A percentile compares a stretch with the other conserved stretches of the same genome.
phyloP scores from a whole-genome alignment of 345 rosid genomes.

The Hibiscus syriacus region DNA sequence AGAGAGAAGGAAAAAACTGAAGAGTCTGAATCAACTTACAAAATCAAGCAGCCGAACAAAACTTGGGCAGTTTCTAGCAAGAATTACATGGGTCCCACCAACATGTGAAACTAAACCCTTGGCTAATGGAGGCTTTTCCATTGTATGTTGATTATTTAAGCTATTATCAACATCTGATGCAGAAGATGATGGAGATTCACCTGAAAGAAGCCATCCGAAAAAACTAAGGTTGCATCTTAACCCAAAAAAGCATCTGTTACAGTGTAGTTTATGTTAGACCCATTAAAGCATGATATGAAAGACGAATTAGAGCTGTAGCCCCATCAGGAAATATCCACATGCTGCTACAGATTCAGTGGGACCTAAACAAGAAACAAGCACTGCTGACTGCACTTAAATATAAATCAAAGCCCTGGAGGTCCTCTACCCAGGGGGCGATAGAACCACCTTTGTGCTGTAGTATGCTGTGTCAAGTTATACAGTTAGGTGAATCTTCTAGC shows the following conservation, averaged over 20 bases:
- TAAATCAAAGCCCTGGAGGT: neutral
- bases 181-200: slow-evolving; percentile 89
- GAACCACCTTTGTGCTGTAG: neutral
- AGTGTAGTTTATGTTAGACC: neutral
- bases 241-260: neutral
- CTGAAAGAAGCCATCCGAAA: slow-evolving; percentile 30
- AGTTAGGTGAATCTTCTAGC: neutral
- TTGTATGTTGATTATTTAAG: slow-evolving; percentile 44
- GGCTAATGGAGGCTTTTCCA: slow-evolving; percentile 39
- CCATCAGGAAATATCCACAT: neutral
- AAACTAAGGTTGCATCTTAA: neutral
- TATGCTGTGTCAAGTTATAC: neutral
- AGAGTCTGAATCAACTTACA: slow-evolving; percentile 41
- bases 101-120: slow-evolving; percentile 38
- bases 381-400: neutral
- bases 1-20: neutral
- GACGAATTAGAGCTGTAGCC: neutral
- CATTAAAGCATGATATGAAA: neutral
- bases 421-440: neutral
- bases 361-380: neutral
- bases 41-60: slow-evolving; percentile 46
- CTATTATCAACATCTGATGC: slow-evolving; percentile 70
- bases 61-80: slow-evolving; percentile 34
- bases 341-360: neutral
- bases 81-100: slow-evolving; percentile 38